A percentile compares a stretch with the other conserved stretches of the same genome.
phyloP scores from a whole-genome alignment of 2,329 filamentous ascomycete genomes.

The Emergomyces orientalis region DNA sequence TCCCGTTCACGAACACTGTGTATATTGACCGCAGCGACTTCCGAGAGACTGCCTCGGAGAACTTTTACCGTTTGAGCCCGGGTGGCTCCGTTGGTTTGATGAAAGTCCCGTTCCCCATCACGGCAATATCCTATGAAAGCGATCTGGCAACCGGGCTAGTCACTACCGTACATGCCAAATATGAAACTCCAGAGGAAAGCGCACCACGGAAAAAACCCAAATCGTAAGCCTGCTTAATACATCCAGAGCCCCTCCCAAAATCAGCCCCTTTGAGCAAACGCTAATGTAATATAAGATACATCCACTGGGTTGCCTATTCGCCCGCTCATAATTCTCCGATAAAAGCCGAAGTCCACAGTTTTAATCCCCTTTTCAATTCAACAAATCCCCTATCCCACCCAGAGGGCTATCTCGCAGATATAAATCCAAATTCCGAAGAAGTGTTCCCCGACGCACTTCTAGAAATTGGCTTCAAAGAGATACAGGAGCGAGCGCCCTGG shows the following conservation, averaged over 20 bases:
- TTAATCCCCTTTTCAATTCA: conserved; percentile 77
- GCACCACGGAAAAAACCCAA: conserved; percentile 57
- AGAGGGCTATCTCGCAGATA: conserved; percentile 71
- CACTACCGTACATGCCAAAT: no score
- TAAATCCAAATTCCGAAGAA: conserved; percentile 75
- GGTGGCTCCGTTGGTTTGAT: background rate
- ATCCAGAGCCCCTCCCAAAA: no score
- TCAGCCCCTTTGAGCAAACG: background rate
- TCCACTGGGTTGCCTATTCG: conserved; percentile 81
- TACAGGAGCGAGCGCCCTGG: conserved; percentile 66
- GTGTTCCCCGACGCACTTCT: conserved; percentile 70
- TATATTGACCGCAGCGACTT: no score
- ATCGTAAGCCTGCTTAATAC: conserved; percentile 45
- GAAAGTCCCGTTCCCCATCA: background rate
- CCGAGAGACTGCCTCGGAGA: no score
- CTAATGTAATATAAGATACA: background rate
- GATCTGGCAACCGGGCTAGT: no score
- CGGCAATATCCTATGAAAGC: no score
- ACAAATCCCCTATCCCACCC: conserved; percentile 69
- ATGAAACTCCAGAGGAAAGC: conserved; percentile 44
- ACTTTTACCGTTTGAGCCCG: no score
- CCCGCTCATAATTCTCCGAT: conserved; percentile 52
- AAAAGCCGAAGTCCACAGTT: conserved; percentile 63
- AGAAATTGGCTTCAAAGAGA: conserved; percentile 72
- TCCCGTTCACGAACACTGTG: no score